Conservation (phyloP, 176 grass and related monocot species). For the Saccharum officinarum region DNA sequence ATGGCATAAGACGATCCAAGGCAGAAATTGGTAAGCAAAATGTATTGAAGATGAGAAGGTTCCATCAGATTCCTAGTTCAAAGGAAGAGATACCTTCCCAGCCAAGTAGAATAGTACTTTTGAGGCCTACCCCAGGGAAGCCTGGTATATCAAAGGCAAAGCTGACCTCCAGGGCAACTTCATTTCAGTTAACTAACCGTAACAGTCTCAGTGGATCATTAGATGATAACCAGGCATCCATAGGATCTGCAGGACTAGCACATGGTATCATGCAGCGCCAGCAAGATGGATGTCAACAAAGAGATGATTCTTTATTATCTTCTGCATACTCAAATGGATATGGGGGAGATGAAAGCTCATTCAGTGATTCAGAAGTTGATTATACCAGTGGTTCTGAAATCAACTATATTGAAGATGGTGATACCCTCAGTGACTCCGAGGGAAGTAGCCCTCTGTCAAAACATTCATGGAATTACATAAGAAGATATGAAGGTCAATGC, state of each 20-base stretch:
- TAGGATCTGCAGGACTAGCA: constrained; percentile 2
- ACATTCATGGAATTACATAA: constrained; percentile 58
- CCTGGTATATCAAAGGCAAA: constrained; percentile 38
- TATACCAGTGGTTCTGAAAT: constrained; percentile 34
- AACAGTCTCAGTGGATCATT: constrained; percentile 20
- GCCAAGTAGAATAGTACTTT: constrained; percentile 77
- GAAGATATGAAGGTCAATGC: constrained; percentile 52
- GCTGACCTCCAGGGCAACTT: constrained; percentile 23
- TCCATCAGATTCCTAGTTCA: constrained; percentile 32
- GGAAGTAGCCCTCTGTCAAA: constrained; percentile 49
- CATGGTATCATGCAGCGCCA: constrained; percentile 30
- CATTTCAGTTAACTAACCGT: constrained; percentile 34
- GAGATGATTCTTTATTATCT: constrained; percentile 77
- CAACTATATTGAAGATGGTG: constrained; percentile 46
- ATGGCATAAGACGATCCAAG: constrained; percentile 8
- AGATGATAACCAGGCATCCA: constrained; percentile 19
- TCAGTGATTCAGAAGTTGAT: constrained; percentile 63
- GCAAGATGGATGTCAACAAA: constrained; percentile 38
- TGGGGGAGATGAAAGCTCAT: constrained; percentile 84
- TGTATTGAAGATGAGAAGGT: constrained; percentile 28
- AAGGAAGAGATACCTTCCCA: constrained; percentile 50
- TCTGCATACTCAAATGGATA: constrained; percentile 75
- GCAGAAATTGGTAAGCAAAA: constrained; percentile 39
- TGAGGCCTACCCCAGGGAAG: constrained; percentile 75
- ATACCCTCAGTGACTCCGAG: constrained; percentile 55